A percentile compares a stretch with the other conserved stretches of the same genome.
Conservation (phyloP, 192 early-diverging fungal species). For the Gaertneriomyces sp. region DNA sequence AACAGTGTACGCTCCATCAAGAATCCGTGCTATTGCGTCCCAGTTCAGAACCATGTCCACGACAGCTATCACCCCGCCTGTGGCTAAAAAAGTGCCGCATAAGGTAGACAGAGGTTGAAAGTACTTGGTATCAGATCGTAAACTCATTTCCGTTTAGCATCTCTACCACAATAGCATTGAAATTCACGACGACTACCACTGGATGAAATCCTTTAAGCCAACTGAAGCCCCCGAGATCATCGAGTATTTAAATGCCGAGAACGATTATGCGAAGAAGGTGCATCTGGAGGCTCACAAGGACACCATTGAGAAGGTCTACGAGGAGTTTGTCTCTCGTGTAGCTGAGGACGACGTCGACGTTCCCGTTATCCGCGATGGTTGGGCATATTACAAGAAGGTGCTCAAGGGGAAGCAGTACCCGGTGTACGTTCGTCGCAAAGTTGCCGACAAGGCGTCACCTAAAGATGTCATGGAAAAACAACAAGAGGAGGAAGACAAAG, state of each 20-base stretch:
- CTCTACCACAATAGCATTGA: slow-evolving; percentile 9
- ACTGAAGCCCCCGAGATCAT: slow-evolving; percentile 38
- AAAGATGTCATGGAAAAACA: slow-evolving; percentile 4
- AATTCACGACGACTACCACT: slow-evolving; percentile 42
- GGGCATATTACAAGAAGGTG: slow-evolving; percentile 47
- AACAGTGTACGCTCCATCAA: no score
- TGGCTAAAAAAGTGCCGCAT: slow-evolving; percentile 36
- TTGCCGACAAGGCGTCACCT: slow-evolving; percentile 1
- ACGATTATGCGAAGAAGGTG: slow-evolving; percentile 35
- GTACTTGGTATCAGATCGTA: background rate
- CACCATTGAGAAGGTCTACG: slow-evolving; percentile 42
- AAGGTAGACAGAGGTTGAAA: slow-evolving; percentile 8
- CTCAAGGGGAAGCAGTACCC: slow-evolving; percentile 49
- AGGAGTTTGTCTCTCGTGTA: slow-evolving; percentile 42
- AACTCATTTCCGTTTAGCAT: slow-evolving; percentile 5
- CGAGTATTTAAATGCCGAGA: slow-evolving; percentile 42
- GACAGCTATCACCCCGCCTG: slow-evolving; percentile 21
- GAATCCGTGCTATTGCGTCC: no score
- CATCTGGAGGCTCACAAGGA: slow-evolving; percentile 31
- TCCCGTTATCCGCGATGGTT: slow-evolving; percentile 34
- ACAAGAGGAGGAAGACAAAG: slow-evolving; percentile 15
- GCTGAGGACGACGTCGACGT: slow-evolving; percentile 44
- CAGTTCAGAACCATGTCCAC: background rate
- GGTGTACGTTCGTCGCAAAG: slow-evolving; percentile 38
- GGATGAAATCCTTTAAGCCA: slow-evolving; percentile 45